Percentiles rank a stretch among this genome's conserved stretches.
Evolutionary conservation across 2,329 filamentous ascomycete species (phyloP).

Genomic region (Colletotrichum euphorbiae): DNA sequence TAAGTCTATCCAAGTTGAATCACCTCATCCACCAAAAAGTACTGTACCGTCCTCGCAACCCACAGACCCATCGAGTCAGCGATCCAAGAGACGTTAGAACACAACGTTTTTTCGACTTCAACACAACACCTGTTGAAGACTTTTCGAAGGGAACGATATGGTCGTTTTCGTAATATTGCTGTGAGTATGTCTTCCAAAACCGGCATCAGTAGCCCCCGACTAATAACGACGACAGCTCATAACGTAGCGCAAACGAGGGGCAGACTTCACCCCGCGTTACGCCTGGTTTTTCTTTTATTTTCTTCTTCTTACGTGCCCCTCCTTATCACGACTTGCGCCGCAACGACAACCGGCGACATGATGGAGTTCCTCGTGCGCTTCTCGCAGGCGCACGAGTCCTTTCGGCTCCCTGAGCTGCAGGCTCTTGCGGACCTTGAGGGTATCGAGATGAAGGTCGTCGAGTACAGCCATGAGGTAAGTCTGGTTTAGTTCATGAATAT

Average conservation of each 20-base stretch:
- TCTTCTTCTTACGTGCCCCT: slow-evolving; percentile 17
- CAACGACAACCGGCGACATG: not conserved
- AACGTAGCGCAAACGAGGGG: slow-evolving; percentile 28
- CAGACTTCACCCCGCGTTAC: slow-evolving; percentile 34
- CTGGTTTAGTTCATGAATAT: not conserved
- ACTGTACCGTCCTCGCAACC: slow-evolving; percentile 9
- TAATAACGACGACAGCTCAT: not conserved
- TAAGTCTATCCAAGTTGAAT: not conserved
- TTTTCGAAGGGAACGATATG: not conserved
- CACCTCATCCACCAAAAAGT: slow-evolving; percentile 11
- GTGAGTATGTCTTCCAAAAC: not conserved
- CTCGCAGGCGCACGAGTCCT: slow-evolving; percentile 90
- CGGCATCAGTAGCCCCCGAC: accelerated
- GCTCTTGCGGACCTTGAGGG: slow-evolving; percentile 78
- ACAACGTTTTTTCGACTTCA: not conserved
- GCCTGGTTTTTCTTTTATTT: not conserved
- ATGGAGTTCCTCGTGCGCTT: slow-evolving; percentile 91
- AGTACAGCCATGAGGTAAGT: slow-evolving; percentile 79
- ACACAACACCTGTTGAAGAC: too few species aligned
- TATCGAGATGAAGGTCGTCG: slow-evolving; percentile 77
- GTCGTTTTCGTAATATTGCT: too few species aligned
- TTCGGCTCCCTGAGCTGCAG: slow-evolving; percentile 85
- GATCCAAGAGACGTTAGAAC: not conserved
- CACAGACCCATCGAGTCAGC: slow-evolving; percentile 32
- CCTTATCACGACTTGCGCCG: slow-evolving; percentile 1